Evolutionary conservation across 495 filamentous ascomycete genomes (phyloP).

Genomic region (Corynascus novoguineensis): DNA sequence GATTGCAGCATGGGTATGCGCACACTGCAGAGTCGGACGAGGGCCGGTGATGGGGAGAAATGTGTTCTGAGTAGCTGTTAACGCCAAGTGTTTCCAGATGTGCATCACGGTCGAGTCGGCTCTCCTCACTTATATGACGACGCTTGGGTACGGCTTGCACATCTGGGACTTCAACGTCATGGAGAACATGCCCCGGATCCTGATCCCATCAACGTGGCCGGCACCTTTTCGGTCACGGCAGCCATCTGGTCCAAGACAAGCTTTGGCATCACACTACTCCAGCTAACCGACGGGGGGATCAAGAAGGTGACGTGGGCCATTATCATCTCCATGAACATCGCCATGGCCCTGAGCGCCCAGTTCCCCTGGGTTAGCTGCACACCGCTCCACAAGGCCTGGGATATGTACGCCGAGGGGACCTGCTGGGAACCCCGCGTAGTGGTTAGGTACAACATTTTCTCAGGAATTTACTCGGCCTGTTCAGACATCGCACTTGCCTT

Average conservation of each 20-base stretch:
- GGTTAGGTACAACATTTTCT: constrained; percentile 24
- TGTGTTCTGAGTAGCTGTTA: neutral
- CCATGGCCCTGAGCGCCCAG: constrained; percentile 31
- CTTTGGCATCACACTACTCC: constrained; percentile 33
- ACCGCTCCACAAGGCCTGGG: constrained; percentile 31
- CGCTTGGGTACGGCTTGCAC: constrained; percentile 25
- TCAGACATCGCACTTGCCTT: constrained; percentile 33
- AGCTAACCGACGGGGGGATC: constrained; percentile 28
- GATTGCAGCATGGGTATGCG: constrained; percentile 31
- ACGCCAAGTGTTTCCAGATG: neutral
- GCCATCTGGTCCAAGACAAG: constrained; percentile 30
- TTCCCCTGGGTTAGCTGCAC: constrained; percentile 33
- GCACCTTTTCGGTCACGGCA: constrained; percentile 18
- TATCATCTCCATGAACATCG: constrained; percentile 31
- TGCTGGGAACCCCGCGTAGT: constrained; percentile 29
- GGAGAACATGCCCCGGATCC: constrained; percentile 6
- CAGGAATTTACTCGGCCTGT: constrained; percentile 17
- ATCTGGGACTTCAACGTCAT: constrained; percentile 23
- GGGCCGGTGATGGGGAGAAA: neutral
- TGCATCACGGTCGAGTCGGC: constrained; percentile 12
- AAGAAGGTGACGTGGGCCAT: constrained; percentile 19
- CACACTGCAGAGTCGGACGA: neutral
- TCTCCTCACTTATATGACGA: constrained; percentile 12
- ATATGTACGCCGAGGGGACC: constrained; percentile 23
- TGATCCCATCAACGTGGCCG: constrained; percentile 12